These are phyloP conservation scores for Phytophthora aleatoria DNA, from an alignment of 352 stramenopile genomes.

Conservation along the genomic window DNA sequence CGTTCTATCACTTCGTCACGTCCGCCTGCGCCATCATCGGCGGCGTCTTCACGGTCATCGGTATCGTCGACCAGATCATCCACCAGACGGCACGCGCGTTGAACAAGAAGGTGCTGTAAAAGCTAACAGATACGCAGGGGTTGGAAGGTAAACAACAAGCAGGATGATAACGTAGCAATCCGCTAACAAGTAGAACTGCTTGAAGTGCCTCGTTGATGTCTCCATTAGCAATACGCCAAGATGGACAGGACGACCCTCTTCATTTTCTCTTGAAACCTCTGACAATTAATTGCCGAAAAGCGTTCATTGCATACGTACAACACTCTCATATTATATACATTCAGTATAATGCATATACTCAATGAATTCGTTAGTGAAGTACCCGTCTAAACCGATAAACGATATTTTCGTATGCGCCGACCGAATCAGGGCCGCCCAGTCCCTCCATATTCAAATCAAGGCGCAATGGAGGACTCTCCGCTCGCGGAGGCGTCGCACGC, in stretches of 20 bases:
- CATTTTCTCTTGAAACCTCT: not conserved
- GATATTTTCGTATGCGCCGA: constrained; percentile 22
- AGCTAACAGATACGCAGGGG: not conserved
- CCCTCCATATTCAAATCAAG: constrained; percentile 22
- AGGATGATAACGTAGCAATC: not conserved
- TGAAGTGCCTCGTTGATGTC: constrained; percentile 4
- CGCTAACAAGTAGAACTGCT: constrained; percentile 13
- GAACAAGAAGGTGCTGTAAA: constrained; percentile 92
- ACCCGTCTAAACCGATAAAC: constrained; percentile 19
- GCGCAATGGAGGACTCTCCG: constrained; percentile 17
- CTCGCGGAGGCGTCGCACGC: constrained; percentile 1
- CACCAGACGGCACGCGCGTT: constrained; percentile 84
- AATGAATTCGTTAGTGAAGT: not conserved
- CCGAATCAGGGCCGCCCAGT: constrained; percentile 21
- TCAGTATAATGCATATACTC: no score
- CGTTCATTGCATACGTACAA: no score
- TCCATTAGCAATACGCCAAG: not conserved
- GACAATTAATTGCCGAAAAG: not conserved
- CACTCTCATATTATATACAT: no score
- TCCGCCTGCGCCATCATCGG: constrained; percentile 95
- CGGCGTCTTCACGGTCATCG: constrained; percentile 95
- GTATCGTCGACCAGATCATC: constrained; percentile 92
- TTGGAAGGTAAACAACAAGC: constrained; percentile 1
- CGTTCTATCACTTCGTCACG: constrained; percentile 97
- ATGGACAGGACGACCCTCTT: not conserved